Conservation (phyloP, 208 protist genomes). For the Acanthamoeba triangularis region DNA sequence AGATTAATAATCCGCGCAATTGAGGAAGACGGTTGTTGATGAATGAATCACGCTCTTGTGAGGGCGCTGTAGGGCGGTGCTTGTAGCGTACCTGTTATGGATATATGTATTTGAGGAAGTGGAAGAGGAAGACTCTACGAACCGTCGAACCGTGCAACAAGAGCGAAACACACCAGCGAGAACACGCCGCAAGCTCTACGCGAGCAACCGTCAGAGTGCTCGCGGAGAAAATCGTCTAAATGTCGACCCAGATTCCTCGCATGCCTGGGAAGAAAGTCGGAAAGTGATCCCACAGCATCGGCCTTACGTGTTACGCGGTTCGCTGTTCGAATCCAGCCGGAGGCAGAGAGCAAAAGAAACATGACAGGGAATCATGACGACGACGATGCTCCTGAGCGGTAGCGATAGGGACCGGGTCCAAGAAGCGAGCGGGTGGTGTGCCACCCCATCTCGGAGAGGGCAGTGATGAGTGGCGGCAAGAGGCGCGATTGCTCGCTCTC, state of each 20-base stretch:
- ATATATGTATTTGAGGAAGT: too few relatives aligned
- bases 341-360: too few relatives aligned
- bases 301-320: too few relatives aligned
- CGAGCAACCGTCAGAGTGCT: neutral
- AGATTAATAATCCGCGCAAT: neutral
- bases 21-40: too few relatives aligned
- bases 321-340: too few relatives aligned
- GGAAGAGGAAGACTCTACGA: too few relatives aligned
- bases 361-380: neutral
- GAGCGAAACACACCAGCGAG: neutral
- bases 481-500: neutral
- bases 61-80: too few relatives aligned
- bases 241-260: neutral
- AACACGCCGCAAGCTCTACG: neutral
- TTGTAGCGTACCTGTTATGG: too few relatives aligned
- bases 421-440: conserved; percentile 27
- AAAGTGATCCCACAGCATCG: neutral
- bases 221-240: neutral
- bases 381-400: neutral
- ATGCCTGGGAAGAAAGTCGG: neutral
- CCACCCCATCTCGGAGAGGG: neutral
- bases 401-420: conserved; percentile 6
- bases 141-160: neutral
- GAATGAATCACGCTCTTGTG: too few relatives aligned
- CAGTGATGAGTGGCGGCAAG: neutral